Base-by-base conservation (phyloP, 345 rosid species). In the Crucihimalaya himalaica region DNA sequence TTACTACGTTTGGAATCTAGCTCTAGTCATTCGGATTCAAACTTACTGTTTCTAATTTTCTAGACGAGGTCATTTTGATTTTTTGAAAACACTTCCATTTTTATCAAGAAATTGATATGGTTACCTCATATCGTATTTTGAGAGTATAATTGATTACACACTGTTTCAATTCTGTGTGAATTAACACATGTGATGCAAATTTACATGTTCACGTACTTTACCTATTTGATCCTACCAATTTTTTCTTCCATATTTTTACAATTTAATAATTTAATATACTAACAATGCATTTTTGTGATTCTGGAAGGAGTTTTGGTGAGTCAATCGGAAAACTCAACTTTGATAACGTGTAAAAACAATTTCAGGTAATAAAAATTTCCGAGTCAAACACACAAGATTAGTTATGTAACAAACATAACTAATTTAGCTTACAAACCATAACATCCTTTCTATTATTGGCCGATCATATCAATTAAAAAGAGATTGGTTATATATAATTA, bases 401-500 rank as follows among this genome's bases (percentile, higher is more conserved):
- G 51, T 45, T 27, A 14, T 25, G 47, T 47, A 56, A 56, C 59
- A 23, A 56, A 73, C 66, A 35, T 4, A 56, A 66, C 29, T 46
- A 21, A 45, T 66, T 35, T 66, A 16, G 78, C 60, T 46, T 34
- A 40, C 25, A 40, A 3, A 20, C 35, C 21, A 47, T 1, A 27
- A 50, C n/a, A 23, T 43, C 29, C 28, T 42, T 72, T 72, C 76
- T 72, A 53, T 42, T 31, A 57, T 66, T 47, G 32, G 47, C 72
- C 52, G 52, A 21, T 21, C 13, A 0, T 47, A 56, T 46, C 51
- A 47, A 57, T 2, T 25, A 66, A 15, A 16, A 5, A 45, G 6
- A 20, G 2, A 12, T 15, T 14, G 6, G 47, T 7, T 2, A 10
- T 27, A 40, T 66, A 51, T 66, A 23, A 23, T 37, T 10, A 56